Conservation (phyloP, 345 rosid species). For the Brassica nigra region DNA sequence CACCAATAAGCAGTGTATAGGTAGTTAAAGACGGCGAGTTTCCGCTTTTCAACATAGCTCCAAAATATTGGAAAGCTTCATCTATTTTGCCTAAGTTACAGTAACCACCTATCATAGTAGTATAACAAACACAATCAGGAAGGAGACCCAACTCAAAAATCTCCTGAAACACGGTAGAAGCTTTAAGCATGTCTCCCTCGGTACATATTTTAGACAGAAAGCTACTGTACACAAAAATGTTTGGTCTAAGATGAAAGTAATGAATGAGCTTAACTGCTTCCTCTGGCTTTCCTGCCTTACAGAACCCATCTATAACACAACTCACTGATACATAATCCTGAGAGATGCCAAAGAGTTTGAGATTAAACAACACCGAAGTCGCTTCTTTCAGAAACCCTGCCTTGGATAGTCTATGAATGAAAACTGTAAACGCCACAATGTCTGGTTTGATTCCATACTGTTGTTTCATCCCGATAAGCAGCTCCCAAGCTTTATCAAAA, state of each 20-base stretch:
- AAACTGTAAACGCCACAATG: slow-evolving; percentile 48
- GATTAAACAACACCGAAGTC: slow-evolving; percentile 48
- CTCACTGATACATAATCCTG: slow-evolving; percentile 51
- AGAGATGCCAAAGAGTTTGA: slow-evolving; percentile 43
- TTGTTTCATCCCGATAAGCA: slow-evolving; percentile 49
- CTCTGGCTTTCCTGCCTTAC: slow-evolving; percentile 46
- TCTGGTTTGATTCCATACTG: slow-evolving; percentile 47
- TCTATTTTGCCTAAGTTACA: slow-evolving; percentile 41
- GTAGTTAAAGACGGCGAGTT: slow-evolving; percentile 45
- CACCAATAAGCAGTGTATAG: slow-evolving; percentile 48
- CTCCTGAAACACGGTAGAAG: slow-evolving; percentile 47
- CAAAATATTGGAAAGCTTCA: slow-evolving; percentile 46
- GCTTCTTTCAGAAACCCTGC: slow-evolving; percentile 47
- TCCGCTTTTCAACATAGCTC: slow-evolving; percentile 52
- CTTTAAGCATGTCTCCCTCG: slow-evolving; percentile 46
- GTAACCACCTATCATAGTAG: slow-evolving; percentile 50
- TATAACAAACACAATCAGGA: slow-evolving; percentile 53
- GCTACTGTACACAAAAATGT: slow-evolving; percentile 55
- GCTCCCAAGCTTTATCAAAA: slow-evolving; percentile 47
- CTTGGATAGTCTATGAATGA: slow-evolving; percentile 48
- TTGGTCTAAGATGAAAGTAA: slow-evolving; percentile 41
- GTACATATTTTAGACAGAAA: slow-evolving; percentile 48
- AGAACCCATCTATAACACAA: slow-evolving; percentile 50
- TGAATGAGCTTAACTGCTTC: slow-evolving; percentile 49
- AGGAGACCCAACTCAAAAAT: slow-evolving; percentile 46